Base-by-base conservation (phyloP, 192 early-diverging fungal species). In the Oehlia diaphana region DNA sequence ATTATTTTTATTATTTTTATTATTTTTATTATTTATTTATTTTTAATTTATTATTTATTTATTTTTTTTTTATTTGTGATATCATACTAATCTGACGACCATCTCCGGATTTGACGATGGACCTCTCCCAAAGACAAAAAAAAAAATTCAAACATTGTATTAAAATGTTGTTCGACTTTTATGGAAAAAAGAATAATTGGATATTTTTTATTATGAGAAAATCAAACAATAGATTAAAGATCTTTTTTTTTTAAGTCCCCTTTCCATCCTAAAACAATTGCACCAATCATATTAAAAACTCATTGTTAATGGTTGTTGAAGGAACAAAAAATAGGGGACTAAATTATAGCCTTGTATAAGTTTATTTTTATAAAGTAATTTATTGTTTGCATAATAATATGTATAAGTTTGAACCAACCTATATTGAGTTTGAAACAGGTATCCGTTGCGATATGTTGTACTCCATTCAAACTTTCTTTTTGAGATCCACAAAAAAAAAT, bases 391-490 rank as follows among this genome's bases (percentile, higher is more conserved):
- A 58, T 58, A 58, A 58, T 58, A 58, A 53, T 58, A 58, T 58
- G 50, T 58, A 58, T 58, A 58, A 19, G 50, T 58, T 37, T 58
- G 50, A 58, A 58, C 50, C 50, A 58, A 58, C 50, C 50, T 58
- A 58, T 58, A 58, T 58, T 58, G 16, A 58, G 50, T 58, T 58
- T 58, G 50, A 58, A 58, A 58, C 50, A 58, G 50, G 50, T 58
- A 19, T 58, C 14, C 14, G 13, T 58, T 58, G 50, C 2, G 14
- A 35, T 33, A 66, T 33, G 64, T 66, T 66, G 64, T 66, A 31
- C 64, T 33, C 31, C 64, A 66, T 33, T 14, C 23, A 66, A 66
- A 66, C 64, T 66, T 33, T 33, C 64, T 66, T 66, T 63, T 66
- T 66, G 14, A 33, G 64, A 66, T 66, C 64, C 64, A 66, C 64